These are phyloP conservation scores for Colletotrichum salicis DNA, from an alignment of 2,329 filamentous ascomycete genomes.

Conservation along the genomic window DNA sequence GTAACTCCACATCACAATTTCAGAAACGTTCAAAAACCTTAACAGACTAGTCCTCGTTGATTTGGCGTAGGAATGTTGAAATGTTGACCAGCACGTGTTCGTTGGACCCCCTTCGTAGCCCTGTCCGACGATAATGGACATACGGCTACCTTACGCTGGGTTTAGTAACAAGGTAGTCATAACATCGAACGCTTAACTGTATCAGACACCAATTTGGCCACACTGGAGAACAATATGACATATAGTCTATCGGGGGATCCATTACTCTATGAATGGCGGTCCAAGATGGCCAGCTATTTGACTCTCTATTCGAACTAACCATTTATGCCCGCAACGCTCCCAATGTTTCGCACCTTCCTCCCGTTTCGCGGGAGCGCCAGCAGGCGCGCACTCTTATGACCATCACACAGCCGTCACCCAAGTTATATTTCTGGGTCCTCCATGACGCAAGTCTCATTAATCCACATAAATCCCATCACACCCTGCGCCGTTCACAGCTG, in stretches of 20 bases:
- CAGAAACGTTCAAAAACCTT: too few relatives aligned
- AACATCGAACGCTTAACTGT: too few relatives aligned
- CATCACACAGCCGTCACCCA: conserved; percentile 24
- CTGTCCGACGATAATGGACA: too few relatives aligned
- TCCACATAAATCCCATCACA: background rate
- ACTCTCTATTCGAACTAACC: background rate
- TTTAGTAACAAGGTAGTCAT: too few relatives aligned
- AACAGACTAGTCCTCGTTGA: too few relatives aligned
- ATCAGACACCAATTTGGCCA: too few relatives aligned
- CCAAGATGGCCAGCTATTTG: conserved; percentile 27
- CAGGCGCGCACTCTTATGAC: conserved; percentile 15
- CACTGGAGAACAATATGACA: too few relatives aligned
- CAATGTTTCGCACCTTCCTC: background rate
- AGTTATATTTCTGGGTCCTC: background rate
- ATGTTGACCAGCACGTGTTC: too few relatives aligned
- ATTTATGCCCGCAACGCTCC: background rate
- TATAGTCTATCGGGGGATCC: background rate
- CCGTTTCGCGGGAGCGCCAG: conserved; percentile 19
- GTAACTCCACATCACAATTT: too few relatives aligned
- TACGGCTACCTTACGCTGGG: too few relatives aligned
- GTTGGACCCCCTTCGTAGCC: too few relatives aligned
- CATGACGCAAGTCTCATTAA: conserved; percentile 2
- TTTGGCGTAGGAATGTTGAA: too few relatives aligned
- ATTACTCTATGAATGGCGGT: conserved; percentile 19
- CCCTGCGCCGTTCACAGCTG: conserved; percentile 40